Evolutionary conservation across 306 rosid species (phyloP).

Genomic region (barrel medic (Medicago truncatula)): MtrunA17r5.0-ANR NC_053044.1:58497001-58497500

Average conservation of each 20-base stretch:
- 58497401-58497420: slow-evolving; percentile 52
- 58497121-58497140: slow-evolving; percentile 78
- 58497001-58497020: slow-evolving; percentile 71
- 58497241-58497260: slow-evolving; percentile 64
- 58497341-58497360: slow-evolving; percentile 58
- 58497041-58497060: slow-evolving; percentile 64
- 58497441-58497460: slow-evolving; percentile 56
- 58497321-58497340: slow-evolving; percentile 71
- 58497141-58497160: slow-evolving; percentile 76
- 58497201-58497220: slow-evolving; percentile 68
- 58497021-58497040: slow-evolving; percentile 67
- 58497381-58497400: slow-evolving; percentile 59
- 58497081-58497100: slow-evolving; percentile 64
- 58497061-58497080: slow-evolving; percentile 59
- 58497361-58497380: slow-evolving; percentile 65
- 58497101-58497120: slow-evolving; percentile 65
- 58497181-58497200: slow-evolving; percentile 56
- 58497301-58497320: slow-evolving; percentile 67
- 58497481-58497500: slow-evolving; percentile 37
- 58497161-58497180: slow-evolving; percentile 61
- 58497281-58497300: slow-evolving; percentile 44
- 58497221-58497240: slow-evolving; percentile 71
- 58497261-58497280: slow-evolving; percentile 66
- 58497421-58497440: slow-evolving; percentile 59
- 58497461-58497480: slow-evolving; percentile 50